Percentiles rank a stretch among this genome's conserved stretches.
Conservation (phyloP, 257 asterid species). For the Solanum paucissectum region DNA sequence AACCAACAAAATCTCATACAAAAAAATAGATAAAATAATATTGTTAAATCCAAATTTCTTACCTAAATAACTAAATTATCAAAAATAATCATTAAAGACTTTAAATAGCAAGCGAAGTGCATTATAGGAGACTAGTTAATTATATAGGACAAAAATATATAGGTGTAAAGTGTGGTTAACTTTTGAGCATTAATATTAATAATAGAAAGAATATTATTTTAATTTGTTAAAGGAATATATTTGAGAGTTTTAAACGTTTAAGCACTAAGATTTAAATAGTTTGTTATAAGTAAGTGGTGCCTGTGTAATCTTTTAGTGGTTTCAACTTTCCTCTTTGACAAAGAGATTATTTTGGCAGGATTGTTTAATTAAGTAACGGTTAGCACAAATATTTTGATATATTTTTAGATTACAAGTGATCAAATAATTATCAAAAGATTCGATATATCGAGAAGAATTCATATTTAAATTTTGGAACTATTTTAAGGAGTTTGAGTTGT, state of each 20-base stretch:
- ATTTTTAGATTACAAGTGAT: not conserved
- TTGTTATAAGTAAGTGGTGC: not conserved
- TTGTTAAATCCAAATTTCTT: too few species aligned
- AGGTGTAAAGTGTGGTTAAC: not conserved
- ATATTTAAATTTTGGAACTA: not conserved
- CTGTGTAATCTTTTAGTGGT: not conserved
- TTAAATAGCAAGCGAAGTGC: not conserved
- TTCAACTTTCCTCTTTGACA: not conserved
- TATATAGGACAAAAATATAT: not conserved
- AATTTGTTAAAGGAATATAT: not conserved
- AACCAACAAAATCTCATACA: too few species aligned
- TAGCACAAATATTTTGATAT: not conserved
- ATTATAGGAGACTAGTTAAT: not conserved
- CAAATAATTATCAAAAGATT: not conserved
- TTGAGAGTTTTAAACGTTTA: not conserved
- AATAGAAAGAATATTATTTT: not conserved
- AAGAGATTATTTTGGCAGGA: not conserved
- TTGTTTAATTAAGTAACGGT: not conserved
- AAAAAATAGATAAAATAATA: too few species aligned
- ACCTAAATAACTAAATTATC: too few species aligned
- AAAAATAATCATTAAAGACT: too few species aligned
- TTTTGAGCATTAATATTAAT: not conserved
- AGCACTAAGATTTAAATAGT: not conserved
- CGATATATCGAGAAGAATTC: fast-evolving
- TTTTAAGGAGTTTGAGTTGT: not conserved